Evolutionary conservation across 805 yeast genomes (phyloP).

Genomic region (Ogataea minuta): DNA sequence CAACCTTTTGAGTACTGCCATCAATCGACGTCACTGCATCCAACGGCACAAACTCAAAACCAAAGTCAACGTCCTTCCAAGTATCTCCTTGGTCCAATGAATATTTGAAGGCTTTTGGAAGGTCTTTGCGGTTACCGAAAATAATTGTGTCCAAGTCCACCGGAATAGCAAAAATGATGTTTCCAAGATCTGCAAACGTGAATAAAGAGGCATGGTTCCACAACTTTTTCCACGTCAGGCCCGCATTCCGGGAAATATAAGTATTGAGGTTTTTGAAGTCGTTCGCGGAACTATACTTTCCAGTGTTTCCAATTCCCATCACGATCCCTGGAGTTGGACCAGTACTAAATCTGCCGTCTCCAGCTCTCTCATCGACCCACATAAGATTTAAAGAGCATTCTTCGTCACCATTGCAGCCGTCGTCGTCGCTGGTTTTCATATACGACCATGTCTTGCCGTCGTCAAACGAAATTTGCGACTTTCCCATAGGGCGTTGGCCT

Average conservation of each 20-base stretch:
- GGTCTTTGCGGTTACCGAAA: slow-evolving; percentile 14
- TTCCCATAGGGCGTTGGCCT: slow-evolving; percentile 26
- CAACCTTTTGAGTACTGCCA: slow-evolving; percentile 62
- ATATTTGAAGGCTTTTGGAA: slow-evolving; percentile 35
- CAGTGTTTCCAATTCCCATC: slow-evolving; percentile 80
- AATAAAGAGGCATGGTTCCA: slow-evolving; percentile 51
- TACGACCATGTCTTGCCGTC: slow-evolving; percentile 54
- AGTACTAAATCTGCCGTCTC: slow-evolving; percentile 42
- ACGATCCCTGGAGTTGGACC: slow-evolving; percentile 57
- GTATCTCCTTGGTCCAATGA: slow-evolving; percentile 73
- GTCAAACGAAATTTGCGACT: slow-evolving; percentile 45
- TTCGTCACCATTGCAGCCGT: slow-evolving; percentile 40
- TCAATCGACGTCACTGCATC: slow-evolving; percentile 52
- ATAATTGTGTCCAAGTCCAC: slow-evolving; percentile 18
- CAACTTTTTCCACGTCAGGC: slow-evolving; percentile 63
- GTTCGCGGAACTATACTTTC: slow-evolving; percentile 45
- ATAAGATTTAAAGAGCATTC: slow-evolving; percentile 49
- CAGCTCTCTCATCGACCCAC: slow-evolving; percentile 35
- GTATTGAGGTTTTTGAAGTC: slow-evolving; percentile 34
- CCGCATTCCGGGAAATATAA: slow-evolving; percentile 73
- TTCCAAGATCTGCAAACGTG: slow-evolving; percentile 77
- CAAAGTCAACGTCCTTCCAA: slow-evolving; percentile 56
- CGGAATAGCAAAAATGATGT: slow-evolving; percentile 63
- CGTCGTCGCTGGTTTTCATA: slow-evolving; percentile 46
- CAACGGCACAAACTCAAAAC: slow-evolving; percentile 29